Evolutionary conservation across 2,329 filamentous ascomycete species (phyloP).

Genomic region (Monosporascus sp.): DNA sequence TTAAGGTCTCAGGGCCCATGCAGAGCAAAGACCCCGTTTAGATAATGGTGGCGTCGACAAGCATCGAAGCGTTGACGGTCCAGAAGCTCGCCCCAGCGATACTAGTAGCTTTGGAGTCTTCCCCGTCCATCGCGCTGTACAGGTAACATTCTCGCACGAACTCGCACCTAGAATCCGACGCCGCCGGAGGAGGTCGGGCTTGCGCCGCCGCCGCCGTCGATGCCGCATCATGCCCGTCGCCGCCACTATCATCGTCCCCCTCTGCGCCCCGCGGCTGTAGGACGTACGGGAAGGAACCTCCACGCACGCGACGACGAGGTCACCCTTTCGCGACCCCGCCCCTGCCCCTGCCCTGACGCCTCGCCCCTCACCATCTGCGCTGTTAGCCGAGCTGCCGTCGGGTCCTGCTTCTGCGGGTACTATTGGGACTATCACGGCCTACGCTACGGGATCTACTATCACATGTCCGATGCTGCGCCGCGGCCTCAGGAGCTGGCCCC

Average conservation of each 20-base stretch:
- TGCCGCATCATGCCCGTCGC: background rate
- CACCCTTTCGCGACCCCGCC: constrained; percentile 12
- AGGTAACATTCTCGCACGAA: constrained; percentile 20
- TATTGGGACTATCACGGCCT: constrained; percentile 13
- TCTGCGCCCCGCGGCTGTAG: constrained; percentile 7
- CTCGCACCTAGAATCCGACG: constrained; percentile 12
- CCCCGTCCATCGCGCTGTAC: constrained; percentile 18
- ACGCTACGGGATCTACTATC: constrained; percentile 10
- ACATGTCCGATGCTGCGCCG: constrained; percentile 3
- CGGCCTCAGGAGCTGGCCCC: background rate
- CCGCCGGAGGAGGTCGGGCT: background rate
- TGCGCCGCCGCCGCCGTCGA: background rate
- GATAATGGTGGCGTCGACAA: constrained; percentile 10
- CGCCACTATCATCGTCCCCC: background rate
- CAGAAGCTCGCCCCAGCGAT: background rate
- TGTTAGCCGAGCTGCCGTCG: background rate
- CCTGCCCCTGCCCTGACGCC: constrained; percentile 1
- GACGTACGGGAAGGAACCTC: constrained; percentile 18
- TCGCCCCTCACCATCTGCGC: constrained; percentile 11
- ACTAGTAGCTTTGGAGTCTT: constrained; percentile 11
- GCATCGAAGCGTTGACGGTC: constrained; percentile 6
- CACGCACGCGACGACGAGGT: constrained; percentile 16
- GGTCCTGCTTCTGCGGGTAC: constrained; percentile 7
- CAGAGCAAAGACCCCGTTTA: background rate
- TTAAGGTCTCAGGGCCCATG: background rate